phyloP scores from a whole-genome alignment of 805 yeast species.

The Zygosaccharomyces siamensis region DNA sequence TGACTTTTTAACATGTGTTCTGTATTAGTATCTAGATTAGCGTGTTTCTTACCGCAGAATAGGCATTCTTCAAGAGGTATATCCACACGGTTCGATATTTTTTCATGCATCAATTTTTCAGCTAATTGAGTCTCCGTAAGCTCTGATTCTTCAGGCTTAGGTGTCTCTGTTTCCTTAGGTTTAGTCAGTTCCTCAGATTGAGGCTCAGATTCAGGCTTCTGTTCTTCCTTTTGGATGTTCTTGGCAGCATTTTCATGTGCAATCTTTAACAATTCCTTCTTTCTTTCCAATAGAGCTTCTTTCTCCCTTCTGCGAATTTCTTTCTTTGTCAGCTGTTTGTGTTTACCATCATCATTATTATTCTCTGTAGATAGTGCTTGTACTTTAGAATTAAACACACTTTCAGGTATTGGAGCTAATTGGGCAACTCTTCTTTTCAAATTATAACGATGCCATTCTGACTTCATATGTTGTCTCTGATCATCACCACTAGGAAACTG shows the following conservation, averaged over 20 bases:
- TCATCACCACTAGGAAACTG: constrained; percentile 68
- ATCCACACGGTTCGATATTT: constrained; percentile 39
- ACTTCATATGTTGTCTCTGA: constrained; percentile 90
- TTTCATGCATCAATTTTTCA: constrained; percentile 38
- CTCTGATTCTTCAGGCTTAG: constrained; percentile 13
- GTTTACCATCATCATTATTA: constrained; percentile 15
- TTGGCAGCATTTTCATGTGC: constrained; percentile 39
- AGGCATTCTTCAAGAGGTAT: constrained; percentile 50
- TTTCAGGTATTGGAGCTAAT: constrained; percentile 67
- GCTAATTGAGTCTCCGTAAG: constrained; percentile 37
- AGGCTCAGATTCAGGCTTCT: constrained; percentile 2
- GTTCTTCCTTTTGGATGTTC: constrained; percentile 22
- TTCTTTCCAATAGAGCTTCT: constrained; percentile 41
- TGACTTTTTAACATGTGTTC: constrained; percentile 73
- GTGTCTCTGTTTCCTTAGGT: constrained; percentile 6
- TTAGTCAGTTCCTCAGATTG: constrained; percentile 8
- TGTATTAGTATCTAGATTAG: constrained; percentile 41
- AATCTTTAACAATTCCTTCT: constrained; percentile 37
- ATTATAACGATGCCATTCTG: constrained; percentile 98
- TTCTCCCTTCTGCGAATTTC: constrained; percentile 41
- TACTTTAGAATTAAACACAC: constrained; percentile 66
- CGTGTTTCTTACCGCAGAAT: constrained; percentile 51
- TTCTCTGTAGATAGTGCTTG: constrained; percentile 26
- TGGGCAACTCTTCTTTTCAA: constrained; percentile 89
- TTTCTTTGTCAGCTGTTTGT: constrained; percentile 38